phyloP scores from a whole-genome alignment of 169 alveolate genomes.

The Neospora caninum region DNA sequence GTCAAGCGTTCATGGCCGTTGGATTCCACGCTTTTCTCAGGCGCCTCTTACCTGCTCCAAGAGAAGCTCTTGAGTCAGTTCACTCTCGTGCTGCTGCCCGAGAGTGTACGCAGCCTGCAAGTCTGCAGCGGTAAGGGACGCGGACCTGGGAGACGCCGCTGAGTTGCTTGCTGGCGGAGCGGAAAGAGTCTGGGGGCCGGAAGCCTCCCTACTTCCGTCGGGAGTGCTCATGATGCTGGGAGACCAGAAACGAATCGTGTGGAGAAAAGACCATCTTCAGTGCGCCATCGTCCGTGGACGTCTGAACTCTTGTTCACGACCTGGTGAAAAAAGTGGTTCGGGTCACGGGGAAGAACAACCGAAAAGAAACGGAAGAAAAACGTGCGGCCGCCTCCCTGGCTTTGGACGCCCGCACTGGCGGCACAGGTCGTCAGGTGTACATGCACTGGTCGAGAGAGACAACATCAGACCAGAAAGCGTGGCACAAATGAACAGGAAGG shows the following conservation, averaged over 20 bases:
- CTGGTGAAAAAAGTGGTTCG: no score
- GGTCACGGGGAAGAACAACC: no score
- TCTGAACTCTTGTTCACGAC: neutral
- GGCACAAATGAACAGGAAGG: no score
- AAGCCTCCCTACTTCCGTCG: neutral
- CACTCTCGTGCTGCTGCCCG: slow-evolving; percentile 66
- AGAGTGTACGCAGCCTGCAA: slow-evolving; percentile 66
- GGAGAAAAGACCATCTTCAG: neutral
- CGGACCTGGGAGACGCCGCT: neutral
- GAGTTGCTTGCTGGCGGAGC: neutral
- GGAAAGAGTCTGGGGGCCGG: neutral
- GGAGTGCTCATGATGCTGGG: neutral
- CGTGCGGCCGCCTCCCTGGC: no score
- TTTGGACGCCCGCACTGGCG: no score
- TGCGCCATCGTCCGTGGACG: neutral
- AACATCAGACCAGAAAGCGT: no score
- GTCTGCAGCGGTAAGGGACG: slow-evolving; percentile 56
- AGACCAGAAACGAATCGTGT: neutral
- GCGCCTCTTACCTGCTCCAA: slow-evolving; percentile 44
- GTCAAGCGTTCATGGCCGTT: no score
- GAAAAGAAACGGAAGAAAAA: no score
- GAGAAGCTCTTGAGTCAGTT: slow-evolving; percentile 69
- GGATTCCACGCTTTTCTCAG: no score
- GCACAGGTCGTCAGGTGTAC: no score
- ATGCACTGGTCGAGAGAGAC: no score